phyloP scores from a whole-genome alignment of 1,284 basidiomycete species.

The Ceratobasidium sp. region DNA sequence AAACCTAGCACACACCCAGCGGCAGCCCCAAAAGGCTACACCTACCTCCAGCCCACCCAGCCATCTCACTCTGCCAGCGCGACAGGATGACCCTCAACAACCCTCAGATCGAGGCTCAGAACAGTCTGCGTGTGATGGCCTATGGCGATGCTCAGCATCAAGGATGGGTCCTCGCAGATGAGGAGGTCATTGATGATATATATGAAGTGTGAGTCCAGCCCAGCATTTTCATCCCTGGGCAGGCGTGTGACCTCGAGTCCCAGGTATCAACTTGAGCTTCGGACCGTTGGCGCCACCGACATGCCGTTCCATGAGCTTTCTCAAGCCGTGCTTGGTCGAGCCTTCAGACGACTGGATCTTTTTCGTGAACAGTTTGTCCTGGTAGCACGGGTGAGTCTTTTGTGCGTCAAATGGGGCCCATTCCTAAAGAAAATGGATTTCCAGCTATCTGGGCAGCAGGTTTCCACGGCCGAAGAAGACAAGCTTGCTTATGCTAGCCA shows the following conservation, averaged over 20 bases:
- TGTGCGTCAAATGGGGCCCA: constrained; percentile 26
- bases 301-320: constrained; percentile 49
- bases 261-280: constrained; percentile 61
- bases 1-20: constrained; percentile 4
- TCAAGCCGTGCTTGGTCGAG: constrained; percentile 51
- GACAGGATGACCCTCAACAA: constrained; percentile 40
- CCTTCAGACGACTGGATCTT: constrained; percentile 51
- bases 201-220: constrained; percentile 54
- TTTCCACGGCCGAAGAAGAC: constrained; percentile 49
- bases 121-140: constrained; percentile 24
- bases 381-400: constrained; percentile 51
- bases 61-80: constrained; percentile 20
- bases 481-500: constrained; percentile 57
- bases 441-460: constrained; percentile 49
- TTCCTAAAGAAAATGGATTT: constrained; percentile 36
- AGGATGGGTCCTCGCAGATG: constrained; percentile 55
- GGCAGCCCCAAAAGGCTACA: not conserved
- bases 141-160: constrained; percentile 43
- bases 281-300: constrained; percentile 67
- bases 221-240: not conserved
- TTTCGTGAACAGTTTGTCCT: constrained; percentile 50
- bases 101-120: constrained; percentile 37
- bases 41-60: not conserved
- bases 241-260: constrained; percentile 5
- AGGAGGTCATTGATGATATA: constrained; percentile 56